Evolutionary conservation across 1,284 basidiomycete species (phyloP).

Genomic region (Laetiporus sulphureus): DNA sequence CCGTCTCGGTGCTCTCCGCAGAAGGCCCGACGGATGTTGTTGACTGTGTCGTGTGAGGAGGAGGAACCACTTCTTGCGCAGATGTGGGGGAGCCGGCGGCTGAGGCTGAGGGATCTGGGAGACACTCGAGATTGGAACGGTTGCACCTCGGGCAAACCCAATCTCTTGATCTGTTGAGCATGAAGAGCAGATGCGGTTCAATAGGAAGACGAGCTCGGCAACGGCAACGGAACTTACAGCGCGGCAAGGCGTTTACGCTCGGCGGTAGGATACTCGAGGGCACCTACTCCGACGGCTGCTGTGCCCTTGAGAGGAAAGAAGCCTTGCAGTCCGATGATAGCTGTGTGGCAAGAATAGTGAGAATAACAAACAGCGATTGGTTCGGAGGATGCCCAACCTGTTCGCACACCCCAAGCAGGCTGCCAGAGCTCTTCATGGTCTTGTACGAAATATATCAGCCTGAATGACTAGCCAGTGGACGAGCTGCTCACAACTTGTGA

Average conservation of each 20-base stretch:
- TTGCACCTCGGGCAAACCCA: slow-evolving; percentile 81
- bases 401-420: slow-evolving; percentile 95
- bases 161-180: slow-evolving; percentile 57
- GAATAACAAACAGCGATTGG: slow-evolving; percentile 4
- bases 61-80: background rate
- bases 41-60: too few species aligned
- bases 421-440: slow-evolving; percentile 92
- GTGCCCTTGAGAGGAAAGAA: slow-evolving; percentile 90
- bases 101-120: slow-evolving; percentile 55
- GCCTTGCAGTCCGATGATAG: slow-evolving; percentile 85
- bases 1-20: background rate
- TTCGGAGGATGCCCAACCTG: slow-evolving; percentile 49
- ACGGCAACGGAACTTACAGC: slow-evolving; percentile 43
- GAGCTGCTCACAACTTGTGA: slow-evolving; percentile 71
- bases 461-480: background rate
- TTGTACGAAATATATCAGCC: slow-evolving; percentile 22
- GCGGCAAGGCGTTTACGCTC: slow-evolving; percentile 80
- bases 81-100: background rate
- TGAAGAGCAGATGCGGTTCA: slow-evolving; percentile 9
- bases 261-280: slow-evolving; percentile 72
- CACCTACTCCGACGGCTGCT: slow-evolving; percentile 86
- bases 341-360: too few species aligned
- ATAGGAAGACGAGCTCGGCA: too few species aligned
- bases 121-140: slow-evolving; percentile 57
- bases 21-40: too few species aligned